These are phyloP conservation scores for Coemansia sp. DNA, from an alignment of 192 early-diverging fungal genomes.

Conservation along the genomic window DNA sequence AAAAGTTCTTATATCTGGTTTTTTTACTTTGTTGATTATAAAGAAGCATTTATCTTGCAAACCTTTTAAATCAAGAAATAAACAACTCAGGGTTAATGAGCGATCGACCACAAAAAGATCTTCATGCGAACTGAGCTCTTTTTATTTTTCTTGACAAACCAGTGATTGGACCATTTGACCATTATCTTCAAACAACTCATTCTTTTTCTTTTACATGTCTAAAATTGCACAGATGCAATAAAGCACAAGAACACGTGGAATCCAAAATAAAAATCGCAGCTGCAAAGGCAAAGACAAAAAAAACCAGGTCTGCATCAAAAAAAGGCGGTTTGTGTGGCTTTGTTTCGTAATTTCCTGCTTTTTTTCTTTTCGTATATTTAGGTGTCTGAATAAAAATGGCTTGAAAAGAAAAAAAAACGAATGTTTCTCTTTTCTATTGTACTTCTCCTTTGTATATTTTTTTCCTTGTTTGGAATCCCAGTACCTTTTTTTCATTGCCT, in stretches of 20 bases:
- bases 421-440: slow-evolving; percentile 7
- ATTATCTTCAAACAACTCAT: neutral
- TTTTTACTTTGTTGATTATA: no score
- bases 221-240: neutral
- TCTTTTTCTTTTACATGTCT: neutral
- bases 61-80: no score
- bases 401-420: no score
- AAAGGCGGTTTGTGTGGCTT: neutral
- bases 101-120: no score
- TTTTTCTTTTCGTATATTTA: neutral
- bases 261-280: no score
- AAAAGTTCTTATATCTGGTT: slow-evolving; percentile 4
- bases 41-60: no score
- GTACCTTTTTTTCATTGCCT: neutral
- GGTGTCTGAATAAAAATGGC: neutral
- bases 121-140: no score
- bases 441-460: slow-evolving; percentile 5
- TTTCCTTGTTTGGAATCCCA: neutral
- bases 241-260: no score
- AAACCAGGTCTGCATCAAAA: no score
- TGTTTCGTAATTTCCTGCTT: neutral
- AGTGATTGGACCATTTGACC: neutral
- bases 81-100: no score
- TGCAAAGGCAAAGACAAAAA: neutral
- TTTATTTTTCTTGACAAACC: neutral